Percentiles rank a stretch among this genome's conserved stretches.
Evolutionary conservation across 805 yeast genomes (phyloP).

Genomic region (Sungouiozyma intestinalis): DNA sequence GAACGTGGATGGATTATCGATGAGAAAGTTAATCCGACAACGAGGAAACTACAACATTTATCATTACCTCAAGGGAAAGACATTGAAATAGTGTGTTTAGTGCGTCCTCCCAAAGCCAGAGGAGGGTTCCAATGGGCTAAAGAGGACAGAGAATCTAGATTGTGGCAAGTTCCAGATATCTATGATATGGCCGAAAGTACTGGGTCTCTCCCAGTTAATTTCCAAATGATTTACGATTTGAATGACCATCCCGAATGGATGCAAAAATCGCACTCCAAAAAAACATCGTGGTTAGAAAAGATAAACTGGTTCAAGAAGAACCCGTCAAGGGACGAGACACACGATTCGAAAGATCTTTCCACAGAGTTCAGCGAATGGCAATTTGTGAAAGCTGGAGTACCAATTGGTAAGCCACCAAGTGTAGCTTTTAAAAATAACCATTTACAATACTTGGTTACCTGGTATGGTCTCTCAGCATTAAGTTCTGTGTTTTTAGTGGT

Average conservation of each 20-base stretch:
- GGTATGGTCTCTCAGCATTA: constrained; percentile 81
- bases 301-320: constrained; percentile 26
- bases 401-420: constrained; percentile 74
- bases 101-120: constrained; percentile 56
- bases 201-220: constrained; percentile 60
- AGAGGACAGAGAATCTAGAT: constrained; percentile 52
- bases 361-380: constrained; percentile 44
- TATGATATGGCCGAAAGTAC: constrained; percentile 58
- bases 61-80: constrained; percentile 43
- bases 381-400: constrained; percentile 74
- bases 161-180: constrained; percentile 74
- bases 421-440: constrained; percentile 82
- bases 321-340: not conserved
- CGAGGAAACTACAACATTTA: constrained; percentile 51
- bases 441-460: constrained; percentile 81
- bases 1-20: constrained; percentile 90
- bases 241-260: constrained; percentile 39
- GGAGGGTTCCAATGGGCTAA: constrained; percentile 60
- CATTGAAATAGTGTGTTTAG: constrained; percentile 61
- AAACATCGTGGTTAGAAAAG: constrained; percentile 5
- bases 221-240: constrained; percentile 62
- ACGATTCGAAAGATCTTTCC: constrained; percentile 3
- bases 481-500: constrained; percentile 56
- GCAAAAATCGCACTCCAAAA: not conserved
- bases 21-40: constrained; percentile 47